Base-by-base conservation (phyloP, 2,329 filamentous ascomycete species). In the Alternaria panax region DNA sequence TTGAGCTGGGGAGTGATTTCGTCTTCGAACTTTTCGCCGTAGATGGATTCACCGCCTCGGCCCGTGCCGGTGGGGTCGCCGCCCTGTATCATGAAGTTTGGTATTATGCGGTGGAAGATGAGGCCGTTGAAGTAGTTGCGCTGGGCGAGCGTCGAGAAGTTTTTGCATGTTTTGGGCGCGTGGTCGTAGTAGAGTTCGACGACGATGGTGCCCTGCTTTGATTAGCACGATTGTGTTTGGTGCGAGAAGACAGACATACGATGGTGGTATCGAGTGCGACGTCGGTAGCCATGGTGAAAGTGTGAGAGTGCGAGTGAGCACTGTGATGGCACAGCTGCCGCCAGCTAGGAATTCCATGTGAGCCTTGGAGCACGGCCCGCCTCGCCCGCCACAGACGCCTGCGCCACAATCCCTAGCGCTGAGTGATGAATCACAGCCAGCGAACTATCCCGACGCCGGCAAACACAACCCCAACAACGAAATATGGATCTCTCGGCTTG, bases 31-130 rank as follows among this genome's bases (percentile, higher is more conserved):
- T 92, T 94, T 51, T 93, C 91, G 72, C 94, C 95, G 80, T 92
- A 98, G 81, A 97, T 96, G 62, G 90, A 93, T 58, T 84, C 84
- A 58, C 95, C 95, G 70, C 95, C 95, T 59, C 93, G 88, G 52
- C 95, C 95, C 1, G 93, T 97, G 61, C 93, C 94, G 0, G 94
- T 97, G 1, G 94, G 94, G 78, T 99, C 95, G 59, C 94, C 93
- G 63, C 90, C 92, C 82, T 98, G 94, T 58, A 96, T 85, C 94
- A 99, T 98, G 84, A 99, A 99, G 80, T 92, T 88, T 52, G 92
- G 89, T 74, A 99, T 98, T 70, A 98, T 89, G 77, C 95, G 93
- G 83, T 98, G 95, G 85, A 98, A 94, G 74, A 93, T 82, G 60
- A 91, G 87, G 75, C 81, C 83, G 81, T 95, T 87, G 86, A 97